Base-by-base conservation (phyloP, 106 monocot genomes). In the Apostasia shenzhenica region DNA sequence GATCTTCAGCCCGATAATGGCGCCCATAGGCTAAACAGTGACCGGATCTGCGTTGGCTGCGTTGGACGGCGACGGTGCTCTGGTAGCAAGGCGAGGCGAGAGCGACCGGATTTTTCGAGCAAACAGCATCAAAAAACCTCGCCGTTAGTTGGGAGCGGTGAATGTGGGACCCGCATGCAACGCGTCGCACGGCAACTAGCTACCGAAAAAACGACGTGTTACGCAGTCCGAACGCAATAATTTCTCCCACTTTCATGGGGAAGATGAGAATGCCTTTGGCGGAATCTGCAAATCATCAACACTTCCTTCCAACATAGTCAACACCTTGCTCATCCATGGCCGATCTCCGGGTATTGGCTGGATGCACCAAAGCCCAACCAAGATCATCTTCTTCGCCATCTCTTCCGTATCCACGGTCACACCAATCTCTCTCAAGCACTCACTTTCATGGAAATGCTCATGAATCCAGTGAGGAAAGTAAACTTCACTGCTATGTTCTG, bases 391-490 rank as follows among this genome's bases (percentile, higher is more conserved):
- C 45, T 45, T 70, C 8, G 52, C 68, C 38, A 54, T 70, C n/a
- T 68, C 69, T 61, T 76, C 61, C 0, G 42, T 76, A 8, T 76
- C 69, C 5, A 4, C 10, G 0, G 45, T 70, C 10, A 69, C 53
- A 2, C 76, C 69, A 51, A 6, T 13, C 5, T 26, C 42, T 3
- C 7, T n/a, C 4, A 69, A 5, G 8, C 57, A 8, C 37, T 69
- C 61, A 6, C 6, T 43, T 26, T 46, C 7, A 54, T 70, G 38
- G 13, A 76, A 9, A 51, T 61, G 69, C 7, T 62, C 61, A n/a
- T 76, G 76, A 14, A 81, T 55, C 63, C 58, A 70, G 37, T 80
- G 63, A 0, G 80, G 80, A 59, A 70, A 80, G 41, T 80, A 80
- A 4, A 66, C 14, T 62, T 73, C 65, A 66, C 70, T 75, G 26